Conservation (phyloP, 2,329 filamentous ascomycete genomes). For the Fusarium sp. region DNA sequence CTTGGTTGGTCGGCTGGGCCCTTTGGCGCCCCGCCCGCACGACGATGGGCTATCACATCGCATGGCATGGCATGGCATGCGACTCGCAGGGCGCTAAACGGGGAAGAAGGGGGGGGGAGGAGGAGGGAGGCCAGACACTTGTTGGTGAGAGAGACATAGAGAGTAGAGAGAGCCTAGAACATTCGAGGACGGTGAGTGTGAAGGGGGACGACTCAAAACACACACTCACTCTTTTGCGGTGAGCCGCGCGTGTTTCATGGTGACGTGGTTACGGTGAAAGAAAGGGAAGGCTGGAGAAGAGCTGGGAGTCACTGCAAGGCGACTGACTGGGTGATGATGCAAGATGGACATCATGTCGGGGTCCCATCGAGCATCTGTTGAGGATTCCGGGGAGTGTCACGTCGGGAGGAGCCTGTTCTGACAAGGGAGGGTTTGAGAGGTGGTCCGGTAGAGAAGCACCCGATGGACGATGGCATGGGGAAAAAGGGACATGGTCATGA, state of each 20-base stretch:
- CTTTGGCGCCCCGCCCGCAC: slow-evolving; percentile 26
- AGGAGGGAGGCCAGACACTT: not conserved
- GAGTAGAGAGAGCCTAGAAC: slow-evolving; percentile 3
- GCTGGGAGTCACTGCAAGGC: slow-evolving; percentile 5
- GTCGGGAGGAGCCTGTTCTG: slow-evolving; percentile 23
- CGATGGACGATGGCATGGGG: not conserved
- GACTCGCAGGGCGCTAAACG: slow-evolving; percentile 36
- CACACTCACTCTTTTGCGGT: slow-evolving; percentile 28
- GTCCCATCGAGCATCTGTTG: slow-evolving; percentile 15
- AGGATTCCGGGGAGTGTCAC: not conserved
- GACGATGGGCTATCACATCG: slow-evolving; percentile 9
- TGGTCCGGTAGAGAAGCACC: slow-evolving; percentile 10
- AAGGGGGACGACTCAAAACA: not conserved
- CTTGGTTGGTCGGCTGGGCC: slow-evolving; percentile 11
- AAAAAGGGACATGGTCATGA: not conserved
- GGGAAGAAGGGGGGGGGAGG: slow-evolving; percentile 2
- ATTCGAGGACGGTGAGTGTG: slow-evolving; percentile 1
- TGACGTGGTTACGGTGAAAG: slow-evolving; percentile 41
- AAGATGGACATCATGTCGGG: slow-evolving; percentile 26
- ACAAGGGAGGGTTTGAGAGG: slow-evolving; percentile 8
- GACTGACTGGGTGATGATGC: slow-evolving; percentile 15
- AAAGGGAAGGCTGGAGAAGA: slow-evolving; percentile 14
- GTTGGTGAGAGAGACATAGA: not conserved
- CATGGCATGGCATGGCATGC: slow-evolving; percentile 34
- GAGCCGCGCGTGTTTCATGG: slow-evolving; percentile 38